Evolutionary conservation across 2,329 filamentous ascomycete genomes (phyloP).

Genomic region (Aspergillus viridinutans): DNA sequence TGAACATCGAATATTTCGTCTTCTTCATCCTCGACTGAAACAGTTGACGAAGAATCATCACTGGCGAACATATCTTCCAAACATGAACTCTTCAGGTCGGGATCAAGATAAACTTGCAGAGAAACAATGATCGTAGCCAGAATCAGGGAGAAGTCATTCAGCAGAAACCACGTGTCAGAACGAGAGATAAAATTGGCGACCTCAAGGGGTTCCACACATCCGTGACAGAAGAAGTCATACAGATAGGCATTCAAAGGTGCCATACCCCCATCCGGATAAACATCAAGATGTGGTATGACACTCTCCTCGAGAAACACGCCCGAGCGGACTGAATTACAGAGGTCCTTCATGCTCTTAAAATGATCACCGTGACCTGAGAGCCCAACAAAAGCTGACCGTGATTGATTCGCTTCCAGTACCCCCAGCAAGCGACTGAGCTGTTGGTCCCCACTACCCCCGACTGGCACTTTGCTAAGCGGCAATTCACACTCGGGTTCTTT

Average conservation of each 20-base stretch:
- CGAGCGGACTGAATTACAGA: conserved; percentile 61
- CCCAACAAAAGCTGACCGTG: conserved; percentile 66
- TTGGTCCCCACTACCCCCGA: conserved; percentile 35
- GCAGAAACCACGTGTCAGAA: conserved; percentile 66
- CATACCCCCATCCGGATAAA: conserved; percentile 54
- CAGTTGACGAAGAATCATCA: neutral
- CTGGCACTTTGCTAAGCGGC: conserved; percentile 55
- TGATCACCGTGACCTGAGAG: conserved; percentile 64
- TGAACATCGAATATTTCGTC: neutral
- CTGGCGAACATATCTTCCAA: neutral
- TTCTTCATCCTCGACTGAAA: conserved; percentile 8
- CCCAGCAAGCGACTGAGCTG: conserved; percentile 1
- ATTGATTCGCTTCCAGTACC: conserved; percentile 14
- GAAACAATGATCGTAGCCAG: conserved; percentile 34
- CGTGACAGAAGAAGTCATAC: conserved; percentile 74
- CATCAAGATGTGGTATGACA: conserved; percentile 64
- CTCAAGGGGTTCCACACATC: conserved; percentile 57
- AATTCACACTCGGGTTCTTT: conserved; percentile 50
- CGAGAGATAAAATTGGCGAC: conserved; percentile 62
- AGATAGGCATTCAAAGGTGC: conserved; percentile 47
- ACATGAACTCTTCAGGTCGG: neutral
- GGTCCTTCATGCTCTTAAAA: conserved; percentile 62
- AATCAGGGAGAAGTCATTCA: conserved; percentile 62
- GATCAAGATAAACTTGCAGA: conserved; percentile 30
- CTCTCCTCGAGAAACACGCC: conserved; percentile 72